Percentiles rank a stretch among this genome's conserved stretches.
These are phyloP conservation scores for Cladophialophora yegresii DNA, from an alignment of 2,329 filamentous ascomycete species.

Conservation along the genomic window DNA sequence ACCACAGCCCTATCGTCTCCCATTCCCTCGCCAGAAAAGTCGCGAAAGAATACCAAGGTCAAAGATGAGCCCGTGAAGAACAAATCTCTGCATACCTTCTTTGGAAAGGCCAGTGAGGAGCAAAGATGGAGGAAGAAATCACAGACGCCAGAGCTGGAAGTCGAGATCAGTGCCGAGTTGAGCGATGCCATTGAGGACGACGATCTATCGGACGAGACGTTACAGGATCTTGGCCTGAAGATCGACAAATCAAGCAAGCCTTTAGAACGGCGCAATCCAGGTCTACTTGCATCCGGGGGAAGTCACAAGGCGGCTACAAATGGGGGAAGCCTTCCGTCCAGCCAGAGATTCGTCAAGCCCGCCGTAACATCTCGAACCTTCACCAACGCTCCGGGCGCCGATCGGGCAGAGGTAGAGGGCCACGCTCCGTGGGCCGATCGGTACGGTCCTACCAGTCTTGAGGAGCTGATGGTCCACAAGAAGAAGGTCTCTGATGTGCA, in stretches of 20 bases:
- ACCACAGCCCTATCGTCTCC: conserved; percentile 31
- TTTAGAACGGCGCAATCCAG: conserved; percentile 23
- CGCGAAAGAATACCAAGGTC: conserved; percentile 34
- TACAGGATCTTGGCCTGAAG: conserved; percentile 40
- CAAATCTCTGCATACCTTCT: conserved; percentile 48
- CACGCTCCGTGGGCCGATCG: conserved; percentile 82
- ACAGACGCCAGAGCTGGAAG: conserved; percentile 33
- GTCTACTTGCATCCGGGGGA: not conserved
- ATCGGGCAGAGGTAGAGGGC: conserved; percentile 11
- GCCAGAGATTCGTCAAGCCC: conserved; percentile 33
- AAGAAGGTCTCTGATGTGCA: conserved; percentile 87
- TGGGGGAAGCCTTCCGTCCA: conserved; percentile 31
- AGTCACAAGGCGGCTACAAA: conserved; percentile 18
- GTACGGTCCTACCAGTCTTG: conserved; percentile 72
- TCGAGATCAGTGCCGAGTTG: conserved; percentile 29
- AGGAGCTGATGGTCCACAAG: conserved; percentile 91
- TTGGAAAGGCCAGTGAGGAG: conserved; percentile 44
- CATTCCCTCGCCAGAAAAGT: conserved; percentile 42
- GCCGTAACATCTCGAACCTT: conserved; percentile 9
- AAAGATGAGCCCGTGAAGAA: conserved; percentile 34
- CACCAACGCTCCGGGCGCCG: conserved; percentile 1
- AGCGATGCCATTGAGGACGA: conserved; percentile 41
- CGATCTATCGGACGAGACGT: conserved; percentile 42
- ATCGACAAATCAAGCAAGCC: conserved; percentile 13
- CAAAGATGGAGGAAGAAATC: conserved; percentile 44